Base-by-base conservation (phyloP, 2,329 filamentous ascomycete genomes). In the Aspergillus flavus region DNA sequence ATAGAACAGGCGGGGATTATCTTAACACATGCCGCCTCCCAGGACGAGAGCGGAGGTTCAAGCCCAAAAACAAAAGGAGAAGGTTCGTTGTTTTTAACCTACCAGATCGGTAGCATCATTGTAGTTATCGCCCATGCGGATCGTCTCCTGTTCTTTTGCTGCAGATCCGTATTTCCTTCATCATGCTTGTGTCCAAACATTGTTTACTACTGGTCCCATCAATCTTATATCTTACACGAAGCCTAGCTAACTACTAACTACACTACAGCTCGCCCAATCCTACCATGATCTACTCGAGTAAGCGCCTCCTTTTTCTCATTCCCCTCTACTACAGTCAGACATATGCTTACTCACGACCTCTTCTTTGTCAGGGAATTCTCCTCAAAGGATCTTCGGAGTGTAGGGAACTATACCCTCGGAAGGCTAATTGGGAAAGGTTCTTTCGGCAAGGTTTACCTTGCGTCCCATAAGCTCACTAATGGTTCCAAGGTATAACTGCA, bases 361-460 rank as follows among this genome's bases (percentile, higher is more conserved):
- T 28, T 57, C 62, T 30, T 69, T 28, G 10, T 63, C 78, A 97
- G 93, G 83, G 94, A 98, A 81, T 99, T 99, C 83, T 90, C 92
- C 64, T 93, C 92, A 71, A 91, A 91, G 76, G 94, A 99, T 69
- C 87, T 99, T 69, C 90, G 91, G 73, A 92, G 90, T 60, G 95
- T 99, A 65, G 95, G 95, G 71, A 98, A 97, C 82, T 99, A 99
- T 79, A 90, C 89, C 41, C 86, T 99, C 62, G 95, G 95, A 53
- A 89, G 89, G 64, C 84, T 99, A 63, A 97, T 99, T 76, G 95
- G 95, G 69, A 99, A 98, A 77, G 95, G 95, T 62, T 97, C 94
- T 67, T 99, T 99, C 80, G 95, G 95, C 73, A 98, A 97, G 81
- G 95, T 99, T 73, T 99, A 99, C 79, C 85, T 99, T 63, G 95